Conservation (phyloP, 345 rosid species). For the Mallotus nudiflorus region DNA sequence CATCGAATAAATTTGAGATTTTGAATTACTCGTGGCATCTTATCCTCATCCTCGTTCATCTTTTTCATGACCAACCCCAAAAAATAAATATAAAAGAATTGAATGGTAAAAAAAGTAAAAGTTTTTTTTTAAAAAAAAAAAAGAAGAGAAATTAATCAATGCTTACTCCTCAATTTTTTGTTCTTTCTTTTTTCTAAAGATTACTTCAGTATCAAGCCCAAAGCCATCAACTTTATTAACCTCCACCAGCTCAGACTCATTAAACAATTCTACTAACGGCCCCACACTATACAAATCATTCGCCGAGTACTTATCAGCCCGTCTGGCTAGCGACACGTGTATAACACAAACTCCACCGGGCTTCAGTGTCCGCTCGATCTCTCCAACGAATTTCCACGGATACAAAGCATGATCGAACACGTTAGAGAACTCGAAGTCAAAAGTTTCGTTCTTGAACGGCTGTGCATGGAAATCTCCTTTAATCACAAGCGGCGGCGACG, state of each 20-base stretch:
- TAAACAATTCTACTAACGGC: slow-evolving; percentile 32
- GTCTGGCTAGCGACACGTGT: slow-evolving; percentile 36
- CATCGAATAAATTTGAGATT: too few species aligned
- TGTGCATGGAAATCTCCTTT: slow-evolving; percentile 45
- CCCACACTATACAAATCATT: slow-evolving; percentile 40
- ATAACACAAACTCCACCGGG: slow-evolving; percentile 39
- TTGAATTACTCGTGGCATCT: too few species aligned
- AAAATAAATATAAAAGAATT: background rate
- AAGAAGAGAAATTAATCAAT: background rate
- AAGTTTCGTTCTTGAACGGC: slow-evolving; percentile 37
- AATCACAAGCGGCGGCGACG: slow-evolving; percentile 42
- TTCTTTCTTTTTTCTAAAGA: slow-evolving; percentile 26
- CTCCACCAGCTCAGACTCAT: slow-evolving; percentile 31
- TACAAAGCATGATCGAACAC: slow-evolving; percentile 48
- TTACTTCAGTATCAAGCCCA: slow-evolving; percentile 43
- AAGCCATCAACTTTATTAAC: slow-evolving; percentile 37
- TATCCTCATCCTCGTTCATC: too few species aligned
- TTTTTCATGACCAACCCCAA: background rate
- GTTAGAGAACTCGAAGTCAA: slow-evolving; percentile 47
- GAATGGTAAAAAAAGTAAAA: too few species aligned
- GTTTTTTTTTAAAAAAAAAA: too few species aligned
- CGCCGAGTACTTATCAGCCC: slow-evolving; percentile 45
- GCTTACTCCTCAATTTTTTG: background rate
- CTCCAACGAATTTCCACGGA: slow-evolving; percentile 35
- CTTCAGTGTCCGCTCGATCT: slow-evolving; percentile 45